A percentile compares a stretch with the other conserved stretches of the same genome.
Conservation (phyloP, 2,329 filamentous ascomycete genomes). For the Verticillium longisporum region DNA sequence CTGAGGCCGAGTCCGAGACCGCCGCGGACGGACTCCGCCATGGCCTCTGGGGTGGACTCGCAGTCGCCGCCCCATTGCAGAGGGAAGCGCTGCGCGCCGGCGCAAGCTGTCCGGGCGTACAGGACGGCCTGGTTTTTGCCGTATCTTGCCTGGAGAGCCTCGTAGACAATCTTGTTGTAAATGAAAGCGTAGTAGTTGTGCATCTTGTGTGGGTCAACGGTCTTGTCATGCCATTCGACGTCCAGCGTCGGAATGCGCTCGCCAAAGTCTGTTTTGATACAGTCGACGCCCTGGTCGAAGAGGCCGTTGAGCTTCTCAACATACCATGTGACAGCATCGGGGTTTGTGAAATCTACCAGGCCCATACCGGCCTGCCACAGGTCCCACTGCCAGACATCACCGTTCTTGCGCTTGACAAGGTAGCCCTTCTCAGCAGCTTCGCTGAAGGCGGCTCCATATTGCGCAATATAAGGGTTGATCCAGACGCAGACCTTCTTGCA, state of each 20-base stretch:
- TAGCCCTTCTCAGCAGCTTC: constrained; percentile 61
- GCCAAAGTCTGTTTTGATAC: constrained; percentile 71
- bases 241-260: constrained; percentile 63
- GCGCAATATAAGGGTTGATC: constrained; percentile 70
- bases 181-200: constrained; percentile 72
- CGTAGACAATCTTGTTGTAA: constrained; percentile 65
- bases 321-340: constrained; percentile 60
- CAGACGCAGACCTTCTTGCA: constrained; percentile 63
- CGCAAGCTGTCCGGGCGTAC: constrained; percentile 61
- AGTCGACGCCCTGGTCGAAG: constrained; percentile 63
- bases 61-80: constrained; percentile 70
- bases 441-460: constrained; percentile 60
- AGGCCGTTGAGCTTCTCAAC: constrained; percentile 52
- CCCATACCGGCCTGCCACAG: constrained; percentile 74
- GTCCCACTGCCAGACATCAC: constrained; percentile 70
- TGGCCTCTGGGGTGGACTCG: constrained; percentile 65
- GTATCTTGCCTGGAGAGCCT: constrained; percentile 51
- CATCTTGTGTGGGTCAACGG: constrained; percentile 57
- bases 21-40: constrained; percentile 64
- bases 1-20: constrained; percentile 57
- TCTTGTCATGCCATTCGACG: constrained; percentile 56
- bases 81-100: constrained; percentile 63
- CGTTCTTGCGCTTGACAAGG: constrained; percentile 61
- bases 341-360: constrained; percentile 68
- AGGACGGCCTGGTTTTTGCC: constrained; percentile 49